Base-by-base conservation (phyloP, 2,329 filamentous ascomycete species). In the Fusarium praegraminearum region DNA sequence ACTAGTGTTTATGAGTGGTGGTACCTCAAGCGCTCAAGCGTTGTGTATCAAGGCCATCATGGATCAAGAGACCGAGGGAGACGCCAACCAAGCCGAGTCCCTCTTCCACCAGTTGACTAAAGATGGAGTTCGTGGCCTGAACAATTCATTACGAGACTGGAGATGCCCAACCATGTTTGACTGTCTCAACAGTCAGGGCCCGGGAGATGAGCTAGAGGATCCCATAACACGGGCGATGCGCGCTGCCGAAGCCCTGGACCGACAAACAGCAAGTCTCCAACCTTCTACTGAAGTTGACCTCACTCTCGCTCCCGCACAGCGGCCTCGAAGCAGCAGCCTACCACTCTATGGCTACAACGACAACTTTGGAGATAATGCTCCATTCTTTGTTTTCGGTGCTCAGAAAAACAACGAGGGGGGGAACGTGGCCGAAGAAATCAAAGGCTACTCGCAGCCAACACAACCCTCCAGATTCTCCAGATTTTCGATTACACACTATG, bases 1-100 rank as follows among this genome's bases (percentile, higher is more conserved):
- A 59, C 76, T 90, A 7, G 88, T 89, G 10, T 89, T 91, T 68
- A 79, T 89, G 76, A 84, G 88, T 54, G 89, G 88, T 5, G 87
- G 89, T 12, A 86, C 85, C 5, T 81, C 85, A 12, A 81, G 83
- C 57, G 87, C 87, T 2, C 84, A 85, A 55, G 78, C 83, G 8
- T 78, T 84, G 26, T 90, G 88, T 71, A 83, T 90, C 57, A 78
- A 80, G 36, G 79, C 81, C 32, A 88, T 91, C 52, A 84, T 84
- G 75, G 77, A 85, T 53, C 79, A 87, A 61, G 77, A 85, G 57
- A 86, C 85, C 1, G 73, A 81, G 40, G 87, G 86, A 3, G 80
- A 87, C 69, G 69, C 83, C 16, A 67, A 72, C n/a, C 80, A 81
- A 60, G 88, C 88, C 0, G 84, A 86, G 72, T 75, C 75, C 4